Percentiles rank a stretch among this genome's conserved stretches.
phyloP scores from a whole-genome alignment of 202 grass and related monocot genomes.

The Saccharum hybrid region DNA sequence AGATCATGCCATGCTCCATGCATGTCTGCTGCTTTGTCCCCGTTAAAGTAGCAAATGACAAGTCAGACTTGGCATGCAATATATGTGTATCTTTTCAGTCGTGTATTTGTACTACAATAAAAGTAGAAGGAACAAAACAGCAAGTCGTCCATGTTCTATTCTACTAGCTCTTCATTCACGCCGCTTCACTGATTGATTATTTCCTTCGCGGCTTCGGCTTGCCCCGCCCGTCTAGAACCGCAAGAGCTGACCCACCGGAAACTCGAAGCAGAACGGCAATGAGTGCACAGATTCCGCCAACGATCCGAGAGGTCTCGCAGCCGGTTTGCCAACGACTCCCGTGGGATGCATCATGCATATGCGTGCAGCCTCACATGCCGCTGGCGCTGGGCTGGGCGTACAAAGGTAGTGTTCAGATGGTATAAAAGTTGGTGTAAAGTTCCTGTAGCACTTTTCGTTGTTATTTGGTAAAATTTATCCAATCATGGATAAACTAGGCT shows the following conservation, averaged over 20 bases:
- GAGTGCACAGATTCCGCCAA: constrained; percentile 13
- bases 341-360: background rate
- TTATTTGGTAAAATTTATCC: too few species aligned
- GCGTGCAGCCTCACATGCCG: constrained; percentile 23
- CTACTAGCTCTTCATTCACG: background rate
- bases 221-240: constrained; percentile 40
- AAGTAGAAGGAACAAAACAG: constrained; percentile 17
- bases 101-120: background rate
- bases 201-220: constrained; percentile 31
- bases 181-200: constrained; percentile 1
- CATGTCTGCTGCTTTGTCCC: background rate
- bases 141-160: constrained; percentile 39
- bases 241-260: background rate
- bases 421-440: too few species aligned
- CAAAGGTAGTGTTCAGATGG: too few species aligned
- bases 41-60: constrained; percentile 23
- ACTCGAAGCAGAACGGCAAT: background rate
- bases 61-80: constrained; percentile 45
- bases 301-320: background rate
- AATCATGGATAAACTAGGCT: too few species aligned
- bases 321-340: too few species aligned
- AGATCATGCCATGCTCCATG: constrained; percentile 17
- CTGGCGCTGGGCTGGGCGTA: too few species aligned
- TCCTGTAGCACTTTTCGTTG: too few species aligned
- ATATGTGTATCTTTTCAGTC: background rate